phyloP scores from a whole-genome alignment of 495 filamentous ascomycete genomes.

The Lichenothelia convexa region DNA sequence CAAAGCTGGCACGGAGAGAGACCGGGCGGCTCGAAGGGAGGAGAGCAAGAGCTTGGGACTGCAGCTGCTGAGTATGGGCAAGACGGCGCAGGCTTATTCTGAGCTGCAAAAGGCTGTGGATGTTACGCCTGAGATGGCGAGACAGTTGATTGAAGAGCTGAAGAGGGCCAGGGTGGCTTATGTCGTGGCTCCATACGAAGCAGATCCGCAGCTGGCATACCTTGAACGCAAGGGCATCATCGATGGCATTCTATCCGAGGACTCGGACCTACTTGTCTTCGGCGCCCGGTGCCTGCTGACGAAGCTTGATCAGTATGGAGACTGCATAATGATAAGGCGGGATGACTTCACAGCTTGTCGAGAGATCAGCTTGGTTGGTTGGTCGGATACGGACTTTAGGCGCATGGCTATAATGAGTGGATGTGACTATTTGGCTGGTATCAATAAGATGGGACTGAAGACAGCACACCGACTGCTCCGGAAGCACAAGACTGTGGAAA shows the following conservation, averaged over 20 bases:
- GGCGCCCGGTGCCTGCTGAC: constrained; percentile 79
- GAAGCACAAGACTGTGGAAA: constrained; percentile 74
- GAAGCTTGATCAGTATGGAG: constrained; percentile 84
- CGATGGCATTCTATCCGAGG: constrained; percentile 79
- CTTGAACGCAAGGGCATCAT: constrained; percentile 71
- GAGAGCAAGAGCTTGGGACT: constrained; percentile 56
- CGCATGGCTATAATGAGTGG: constrained; percentile 94
- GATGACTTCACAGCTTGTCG: constrained; percentile 72
- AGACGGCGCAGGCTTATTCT: constrained; percentile 57
- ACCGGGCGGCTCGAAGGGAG: constrained; percentile 48
- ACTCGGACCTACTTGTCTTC: constrained; percentile 92
- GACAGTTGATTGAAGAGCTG: constrained; percentile 76
- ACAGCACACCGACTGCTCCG: constrained; percentile 80
- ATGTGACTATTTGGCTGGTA: constrained; percentile 84
- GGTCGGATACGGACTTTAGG: constrained; percentile 80
- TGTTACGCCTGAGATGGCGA: constrained; percentile 89
- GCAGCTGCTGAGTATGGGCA: constrained; percentile 63
- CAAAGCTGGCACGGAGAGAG: constrained; percentile 78
- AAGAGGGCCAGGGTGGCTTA: constrained; percentile 65
- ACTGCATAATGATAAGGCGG: constrained; percentile 79
- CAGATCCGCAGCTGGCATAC: constrained; percentile 89
- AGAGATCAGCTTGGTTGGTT: constrained; percentile 75
- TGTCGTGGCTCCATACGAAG: constrained; percentile 93
- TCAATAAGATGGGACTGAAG: constrained; percentile 75
- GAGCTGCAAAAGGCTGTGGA: constrained; percentile 94